Conservation (phyloP, 176 grass and related monocot species). For the Oryza officinalis region DNA sequence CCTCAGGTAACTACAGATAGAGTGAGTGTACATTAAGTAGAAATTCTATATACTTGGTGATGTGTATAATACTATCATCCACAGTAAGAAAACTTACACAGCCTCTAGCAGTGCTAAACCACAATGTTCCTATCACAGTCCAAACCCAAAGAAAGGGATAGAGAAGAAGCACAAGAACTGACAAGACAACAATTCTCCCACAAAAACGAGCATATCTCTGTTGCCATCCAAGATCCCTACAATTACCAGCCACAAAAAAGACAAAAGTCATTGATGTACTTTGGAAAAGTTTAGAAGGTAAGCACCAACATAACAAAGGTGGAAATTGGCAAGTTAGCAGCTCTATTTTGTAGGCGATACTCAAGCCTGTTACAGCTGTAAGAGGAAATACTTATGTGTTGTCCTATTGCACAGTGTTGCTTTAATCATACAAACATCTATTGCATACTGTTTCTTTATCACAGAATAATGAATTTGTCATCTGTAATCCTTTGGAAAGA, state of each 20-base stretch:
- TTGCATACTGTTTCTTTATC: not conserved
- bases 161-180: conserved; percentile 82
- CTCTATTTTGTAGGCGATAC: not conserved
- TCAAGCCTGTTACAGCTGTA: not conserved
- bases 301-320: not conserved
- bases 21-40: conserved; percentile 7
- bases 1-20: conserved; percentile 70
- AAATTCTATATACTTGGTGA: not conserved
- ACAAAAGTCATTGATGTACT: not conserved
- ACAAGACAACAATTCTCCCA: conserved; percentile 87
- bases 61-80: not conserved
- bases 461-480: not conserved
- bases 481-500: not conserved
- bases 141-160: conserved; percentile 98
- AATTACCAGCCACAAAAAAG: not conserved
- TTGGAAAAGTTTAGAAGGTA: not conserved
- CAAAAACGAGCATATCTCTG: conserved; percentile 94
- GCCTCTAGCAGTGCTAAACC: conserved; percentile 87
- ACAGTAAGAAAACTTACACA: conserved; percentile 70
- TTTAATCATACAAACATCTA: not conserved
- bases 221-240: conserved; percentile 96
- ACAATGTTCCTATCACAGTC: conserved; percentile 98
- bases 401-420: not conserved
- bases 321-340: not conserved
- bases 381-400: not conserved